Conservation (phyloP, 148 eudicot species). For the Rhododendron simsii region DNA sequence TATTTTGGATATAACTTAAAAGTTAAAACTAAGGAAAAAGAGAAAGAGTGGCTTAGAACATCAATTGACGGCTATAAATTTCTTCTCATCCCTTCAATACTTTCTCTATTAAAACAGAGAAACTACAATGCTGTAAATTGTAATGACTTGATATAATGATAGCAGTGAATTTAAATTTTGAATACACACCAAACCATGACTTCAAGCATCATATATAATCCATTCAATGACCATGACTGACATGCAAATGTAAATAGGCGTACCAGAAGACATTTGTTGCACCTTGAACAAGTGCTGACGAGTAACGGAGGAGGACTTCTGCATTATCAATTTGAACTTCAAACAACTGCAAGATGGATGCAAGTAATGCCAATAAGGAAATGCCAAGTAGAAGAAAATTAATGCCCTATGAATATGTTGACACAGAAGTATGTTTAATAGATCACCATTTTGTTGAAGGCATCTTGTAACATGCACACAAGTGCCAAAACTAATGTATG, state of each 20-base stretch:
- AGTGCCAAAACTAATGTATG: background rate
- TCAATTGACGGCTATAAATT: background rate
- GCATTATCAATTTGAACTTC: constrained; percentile 78
- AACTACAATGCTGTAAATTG: background rate
- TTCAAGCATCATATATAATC: background rate
- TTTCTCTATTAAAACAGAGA: background rate
- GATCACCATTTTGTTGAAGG: background rate
- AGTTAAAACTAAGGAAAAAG: background rate
- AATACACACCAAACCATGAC: background rate
- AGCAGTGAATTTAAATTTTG: background rate
- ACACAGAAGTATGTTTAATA: background rate
- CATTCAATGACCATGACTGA: background rate
- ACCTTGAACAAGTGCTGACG: constrained; percentile 97
- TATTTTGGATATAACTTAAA: background rate
- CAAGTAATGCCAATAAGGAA: background rate
- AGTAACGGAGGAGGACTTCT: constrained; percentile 86
- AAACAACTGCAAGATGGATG: constrained; percentile 58
- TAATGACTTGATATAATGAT: background rate
- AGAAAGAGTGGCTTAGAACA: background rate
- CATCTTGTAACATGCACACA: background rate
- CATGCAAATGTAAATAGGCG: constrained; percentile 11
- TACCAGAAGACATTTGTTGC: constrained; percentile 96
- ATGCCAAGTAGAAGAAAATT: background rate
- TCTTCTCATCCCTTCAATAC: background rate
- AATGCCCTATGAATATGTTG: background rate